Evolutionary conservation across 306 rosid genomes (phyloP), one percentile per base, ranked within the genome.

Genomic region (Morella rubra): DNA sequence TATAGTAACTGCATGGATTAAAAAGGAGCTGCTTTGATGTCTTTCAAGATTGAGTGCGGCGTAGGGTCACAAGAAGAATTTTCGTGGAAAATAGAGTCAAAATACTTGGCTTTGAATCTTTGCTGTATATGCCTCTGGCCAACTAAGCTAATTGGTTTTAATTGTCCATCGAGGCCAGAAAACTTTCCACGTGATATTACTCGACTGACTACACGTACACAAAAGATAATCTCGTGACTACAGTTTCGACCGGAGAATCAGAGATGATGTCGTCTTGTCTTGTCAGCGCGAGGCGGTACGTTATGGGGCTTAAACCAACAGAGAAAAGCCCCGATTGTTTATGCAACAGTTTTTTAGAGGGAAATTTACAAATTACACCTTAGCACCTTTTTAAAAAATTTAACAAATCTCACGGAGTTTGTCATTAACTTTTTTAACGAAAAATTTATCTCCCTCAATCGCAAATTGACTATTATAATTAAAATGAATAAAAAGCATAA

Each of bases 181-280:
- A 15, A 62, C 20, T 70, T 75, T 13, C 44, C 84, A 71, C 77
- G 81, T 81, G 84, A 81, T 40, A 47, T 20, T 32, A 12, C 27
- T 75, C 19, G 53, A 73, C 77, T 64, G 74, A 53, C 52, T 7
- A 46, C 50, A 12, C 27, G 15, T 19, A 11, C 59, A 20, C 19
- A 75, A 50, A 42, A 77, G 16, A 64, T 71, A 8, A 71, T 76
- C 84, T 72, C 84, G 84, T 76, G 84, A 76, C 74, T 53, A 51
- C 24, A 46, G 4, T 27, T 3, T 6, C 5, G 5, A 37, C 22
- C 66, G 5, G 55, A 3, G 27, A 16, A 32, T n/a, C 9, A 11
- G 69, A 74, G 55, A 20, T 19, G 73, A 52, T 7, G 12, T 80
- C 54, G 73, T 80, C 74, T 64, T 16, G n/a, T 56, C 83, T 42